Conservation (phyloP, 306 rosid genomes). For the Begonia masoniana region DNA sequence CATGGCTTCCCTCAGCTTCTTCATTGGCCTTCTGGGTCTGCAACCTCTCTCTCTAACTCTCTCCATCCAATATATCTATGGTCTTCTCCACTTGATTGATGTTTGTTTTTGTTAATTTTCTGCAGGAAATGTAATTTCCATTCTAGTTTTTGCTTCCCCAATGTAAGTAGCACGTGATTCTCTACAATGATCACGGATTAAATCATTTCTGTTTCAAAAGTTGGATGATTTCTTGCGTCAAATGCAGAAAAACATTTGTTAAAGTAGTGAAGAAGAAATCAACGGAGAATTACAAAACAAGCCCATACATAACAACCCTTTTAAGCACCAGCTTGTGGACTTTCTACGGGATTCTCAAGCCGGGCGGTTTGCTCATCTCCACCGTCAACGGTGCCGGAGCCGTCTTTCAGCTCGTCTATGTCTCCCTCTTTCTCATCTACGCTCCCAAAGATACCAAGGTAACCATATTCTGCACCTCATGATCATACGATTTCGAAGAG, state of each 20-base stretch:
- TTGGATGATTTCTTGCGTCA: background rate
- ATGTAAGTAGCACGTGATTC: slow-evolving; percentile 17
- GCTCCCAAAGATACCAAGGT: slow-evolving; percentile 43
- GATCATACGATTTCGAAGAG: too few relatives aligned
- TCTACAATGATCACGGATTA: too few relatives aligned
- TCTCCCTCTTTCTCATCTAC: slow-evolving; percentile 28
- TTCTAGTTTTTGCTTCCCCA: slow-evolving; percentile 41
- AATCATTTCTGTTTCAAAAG: too few relatives aligned
- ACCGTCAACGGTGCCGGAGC: slow-evolving; percentile 43
- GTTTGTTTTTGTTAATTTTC: background rate
- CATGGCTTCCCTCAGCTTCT: slow-evolving; percentile 9
- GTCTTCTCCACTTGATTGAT: background rate
- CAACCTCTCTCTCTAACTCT: background rate
- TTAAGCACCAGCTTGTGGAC: slow-evolving; percentile 44
- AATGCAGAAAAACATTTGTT: slow-evolving; percentile 27
- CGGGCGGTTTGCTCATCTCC: slow-evolving; percentile 21
- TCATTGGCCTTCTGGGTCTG: slow-evolving; percentile 10
- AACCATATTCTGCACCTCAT: too few relatives aligned
- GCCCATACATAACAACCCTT: slow-evolving; percentile 33
- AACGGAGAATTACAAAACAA: slow-evolving; percentile 28
- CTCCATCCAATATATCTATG: background rate
- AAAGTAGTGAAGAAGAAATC: slow-evolving; percentile 42
- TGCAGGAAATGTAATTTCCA: slow-evolving; percentile 38
- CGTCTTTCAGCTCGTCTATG: slow-evolving; percentile 22
- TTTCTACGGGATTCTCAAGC: slow-evolving; percentile 38